Conservation (phyloP, 2,329 filamentous ascomycete genomes). For the Septoria linicola region DNA sequence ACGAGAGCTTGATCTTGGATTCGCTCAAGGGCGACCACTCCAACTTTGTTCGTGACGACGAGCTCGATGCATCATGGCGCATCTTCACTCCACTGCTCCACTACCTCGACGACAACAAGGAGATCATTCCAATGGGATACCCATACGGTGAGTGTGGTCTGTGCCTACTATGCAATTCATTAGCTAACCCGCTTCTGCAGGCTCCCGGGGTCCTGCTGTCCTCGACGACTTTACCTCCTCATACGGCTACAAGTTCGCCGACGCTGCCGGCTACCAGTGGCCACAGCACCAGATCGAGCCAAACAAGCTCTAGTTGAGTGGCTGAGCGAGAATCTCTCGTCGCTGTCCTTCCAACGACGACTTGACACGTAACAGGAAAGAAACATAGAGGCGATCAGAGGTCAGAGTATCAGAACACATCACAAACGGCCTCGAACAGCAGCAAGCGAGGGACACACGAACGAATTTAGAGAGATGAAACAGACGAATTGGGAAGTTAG, state of each 20-base stretch:
- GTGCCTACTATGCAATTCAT: neutral
- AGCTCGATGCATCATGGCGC: conserved; percentile 96
- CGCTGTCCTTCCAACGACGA: neutral
- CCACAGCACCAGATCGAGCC: conserved; percentile 68
- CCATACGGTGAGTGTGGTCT: conserved; percentile 76
- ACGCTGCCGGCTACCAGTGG: conserved; percentile 95
- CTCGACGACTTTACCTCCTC: conserved; percentile 97
- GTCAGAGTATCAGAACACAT: too few species aligned
- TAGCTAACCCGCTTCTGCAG: conserved; percentile 50
- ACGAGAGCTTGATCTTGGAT: conserved; percentile 95
- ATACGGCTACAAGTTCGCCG: conserved; percentile 98
- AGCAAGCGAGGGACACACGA: neutral
- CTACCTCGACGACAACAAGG: conserved; percentile 98
- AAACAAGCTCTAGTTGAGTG: conserved; percentile 70
- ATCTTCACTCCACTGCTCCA: conserved; percentile 97
- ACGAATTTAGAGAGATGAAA: neutral
- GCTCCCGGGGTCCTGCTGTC: conserved; percentile 92
- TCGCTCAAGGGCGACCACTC: conserved; percentile 98
- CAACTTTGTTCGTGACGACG: conserved; percentile 97
- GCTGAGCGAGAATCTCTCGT: neutral
- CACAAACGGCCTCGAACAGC: neutral
- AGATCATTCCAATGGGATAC: conserved; percentile 99
- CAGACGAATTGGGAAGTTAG: conserved; percentile 2
- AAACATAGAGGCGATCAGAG: neutral
- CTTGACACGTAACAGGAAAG: neutral